Percentiles rank a stretch among this genome's conserved stretches.
phyloP scores from a whole-genome alignment of 176 grass and related monocot species.

The Luzula sylvatica region DNA sequence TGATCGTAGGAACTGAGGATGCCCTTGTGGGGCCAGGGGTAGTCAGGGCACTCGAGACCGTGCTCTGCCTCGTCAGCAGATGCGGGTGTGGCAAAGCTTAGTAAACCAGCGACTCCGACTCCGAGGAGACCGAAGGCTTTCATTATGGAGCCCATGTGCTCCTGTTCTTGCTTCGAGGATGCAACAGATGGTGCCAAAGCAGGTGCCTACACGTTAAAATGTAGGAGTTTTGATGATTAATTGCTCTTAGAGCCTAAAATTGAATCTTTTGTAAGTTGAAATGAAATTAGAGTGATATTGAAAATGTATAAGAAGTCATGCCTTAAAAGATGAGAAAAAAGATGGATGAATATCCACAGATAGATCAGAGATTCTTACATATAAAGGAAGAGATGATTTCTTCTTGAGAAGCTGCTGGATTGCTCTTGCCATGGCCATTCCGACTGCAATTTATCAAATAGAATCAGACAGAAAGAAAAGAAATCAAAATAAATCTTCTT shows the following conservation, averaged over 20 bases:
- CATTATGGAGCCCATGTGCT: conserved; percentile 24
- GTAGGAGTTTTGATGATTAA: conserved; percentile 13
- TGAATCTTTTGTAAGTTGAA: background rate
- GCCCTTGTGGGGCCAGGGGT: conserved; percentile 95
- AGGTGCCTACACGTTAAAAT: too few relatives aligned
- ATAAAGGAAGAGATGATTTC: conserved; percentile 42
- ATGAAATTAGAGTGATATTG: background rate
- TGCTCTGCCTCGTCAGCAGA: conserved; percentile 95
- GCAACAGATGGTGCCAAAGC: conserved; percentile 40
- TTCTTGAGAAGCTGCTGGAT: conserved; percentile 69
- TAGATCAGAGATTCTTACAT: conserved; percentile 40
- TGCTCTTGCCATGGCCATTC: conserved; percentile 49
- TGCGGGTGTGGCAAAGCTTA: conserved; percentile 65
- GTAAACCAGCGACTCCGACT: conserved; percentile 63
- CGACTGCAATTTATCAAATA: background rate
- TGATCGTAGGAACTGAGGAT: conserved; percentile 98
- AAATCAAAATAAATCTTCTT: conserved; percentile 1
- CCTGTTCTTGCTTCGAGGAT: conserved; percentile 54
- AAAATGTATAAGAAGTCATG: background rate
- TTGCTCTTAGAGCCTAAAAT: background rate
- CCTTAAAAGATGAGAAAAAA: background rate
- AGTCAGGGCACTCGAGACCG: conserved; percentile 56
- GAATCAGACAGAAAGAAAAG: background rate
- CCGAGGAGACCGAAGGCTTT: conserved; percentile 67
- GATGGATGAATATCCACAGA: background rate